Percentiles rank a stretch among this genome's conserved stretches.
These are phyloP conservation scores for Pythium myriotylum DNA, from an alignment of 352 stramenopile species.

Conservation along the genomic window DNA sequence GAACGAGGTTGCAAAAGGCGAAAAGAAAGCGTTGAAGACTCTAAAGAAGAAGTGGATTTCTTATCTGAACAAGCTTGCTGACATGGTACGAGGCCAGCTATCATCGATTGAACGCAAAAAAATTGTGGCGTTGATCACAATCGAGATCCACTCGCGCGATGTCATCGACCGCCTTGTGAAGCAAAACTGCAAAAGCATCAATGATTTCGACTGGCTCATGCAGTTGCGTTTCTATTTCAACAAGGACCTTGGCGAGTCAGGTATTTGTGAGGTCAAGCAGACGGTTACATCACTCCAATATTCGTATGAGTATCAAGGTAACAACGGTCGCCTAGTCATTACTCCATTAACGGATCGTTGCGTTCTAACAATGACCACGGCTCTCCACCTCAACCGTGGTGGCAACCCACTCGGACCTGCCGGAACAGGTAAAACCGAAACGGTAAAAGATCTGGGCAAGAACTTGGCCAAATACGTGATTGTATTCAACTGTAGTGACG, in stretches of 20 bases:
- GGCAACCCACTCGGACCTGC: constrained; percentile 91
- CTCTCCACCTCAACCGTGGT: constrained; percentile 90
- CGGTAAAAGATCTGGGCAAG: constrained; percentile 94
- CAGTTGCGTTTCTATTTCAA: constrained; percentile 88
- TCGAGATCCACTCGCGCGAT: constrained; percentile 97
- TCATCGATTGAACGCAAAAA: constrained; percentile 93
- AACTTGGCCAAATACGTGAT: constrained; percentile 95
- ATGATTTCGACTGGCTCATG: constrained; percentile 93
- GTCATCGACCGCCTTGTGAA: constrained; percentile 95
- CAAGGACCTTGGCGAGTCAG: constrained; percentile 78
- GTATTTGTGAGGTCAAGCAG: constrained; percentile 88
- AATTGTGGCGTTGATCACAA: constrained; percentile 97
- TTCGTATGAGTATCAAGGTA: constrained; percentile 87
- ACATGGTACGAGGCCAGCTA: constrained; percentile 92
- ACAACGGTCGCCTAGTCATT: constrained; percentile 91
- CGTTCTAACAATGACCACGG: constrained; percentile 93
- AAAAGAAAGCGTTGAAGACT: constrained; percentile 91
- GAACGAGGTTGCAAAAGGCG: constrained; percentile 87
- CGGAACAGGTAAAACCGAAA: constrained; percentile 94
- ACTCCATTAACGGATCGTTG: constrained; percentile 93
- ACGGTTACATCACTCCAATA: constrained; percentile 86
- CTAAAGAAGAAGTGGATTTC: constrained; percentile 95
- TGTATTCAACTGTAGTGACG: constrained; percentile 95
- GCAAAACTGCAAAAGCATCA: constrained; percentile 90
- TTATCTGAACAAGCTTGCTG: constrained; percentile 93